Evolutionary conservation across 106 monocot genomes (phyloP), one percentile per base, ranked within the genome.

Genomic region (Posidonia australis): DNA sequence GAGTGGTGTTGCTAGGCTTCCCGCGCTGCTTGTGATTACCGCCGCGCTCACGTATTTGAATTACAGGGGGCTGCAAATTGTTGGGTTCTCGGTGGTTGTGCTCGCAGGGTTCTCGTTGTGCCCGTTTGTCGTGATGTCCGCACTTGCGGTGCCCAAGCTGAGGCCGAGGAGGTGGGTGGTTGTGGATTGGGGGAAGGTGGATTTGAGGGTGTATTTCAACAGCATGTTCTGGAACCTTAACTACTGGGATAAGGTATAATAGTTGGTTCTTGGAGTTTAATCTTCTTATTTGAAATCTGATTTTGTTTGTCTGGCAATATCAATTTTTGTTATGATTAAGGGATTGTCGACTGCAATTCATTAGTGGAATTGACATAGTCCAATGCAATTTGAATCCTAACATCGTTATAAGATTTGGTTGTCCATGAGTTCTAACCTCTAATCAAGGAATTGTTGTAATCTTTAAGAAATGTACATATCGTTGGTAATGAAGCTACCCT

Each of bases 171-270:
- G 87, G 22, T 92, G 92, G 92, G 54, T 80, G 41, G 54, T 44
- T 26, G 24, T 82, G 11, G 72, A 84, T 25, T 19, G 62, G 17
- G 23, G 19, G 17, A 58, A 46, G 13, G 28, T 82, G 2, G 43
- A 84, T 10, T 75, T 71, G 67, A 68, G 82, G 12, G 63, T 64
- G 3, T 92, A 78, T 70, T 87, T 92, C 68, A 92, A 92, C 48
- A 77, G 66, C 75, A 82, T 92, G 92, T 87, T 92, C 64, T 92
- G 92, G 92, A 92, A 92, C 60, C 59, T 92, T 28, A 92, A 92
- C 25, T 92, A 92, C 67, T 92, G 92, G 92, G 92, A 92, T 64
- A 92, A 92, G 57, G 57, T 57, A 28, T 12, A 13, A 14, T 13
- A 6, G 10, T 26, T 7, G 36, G 36, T 36, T 7, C 36, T 26